A percentile compares a stretch with the other conserved stretches of the same genome.
These are phyloP conservation scores for peach (Prunus persica) DNA, from an alignment of 306 rosid species.

Conservation along the genomic window DNA sequence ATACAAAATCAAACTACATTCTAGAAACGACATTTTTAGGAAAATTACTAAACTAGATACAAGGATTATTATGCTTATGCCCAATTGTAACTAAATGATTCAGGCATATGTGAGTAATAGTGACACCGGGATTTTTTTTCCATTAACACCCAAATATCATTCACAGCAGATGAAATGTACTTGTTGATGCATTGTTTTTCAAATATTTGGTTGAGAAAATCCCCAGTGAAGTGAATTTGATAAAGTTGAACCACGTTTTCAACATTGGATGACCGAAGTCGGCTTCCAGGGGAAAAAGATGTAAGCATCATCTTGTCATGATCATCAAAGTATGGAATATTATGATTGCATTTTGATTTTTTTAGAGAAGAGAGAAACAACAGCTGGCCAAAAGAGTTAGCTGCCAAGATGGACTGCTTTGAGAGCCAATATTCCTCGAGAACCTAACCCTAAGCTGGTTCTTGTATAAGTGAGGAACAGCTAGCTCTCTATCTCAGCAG, in stretches of 20 bases:
- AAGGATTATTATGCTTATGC: too few relatives aligned
- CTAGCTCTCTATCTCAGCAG: background rate
- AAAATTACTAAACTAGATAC: too few relatives aligned
- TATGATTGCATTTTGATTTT: background rate
- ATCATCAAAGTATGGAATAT: background rate
- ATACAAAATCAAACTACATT: too few relatives aligned
- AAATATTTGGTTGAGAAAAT: background rate
- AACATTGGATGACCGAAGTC: background rate
- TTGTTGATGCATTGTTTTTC: background rate
- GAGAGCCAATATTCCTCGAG: constrained; percentile 11
- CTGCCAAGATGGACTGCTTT: background rate
- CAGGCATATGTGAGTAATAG: too few relatives aligned
- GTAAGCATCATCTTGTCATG: background rate
- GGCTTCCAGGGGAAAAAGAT: background rate
- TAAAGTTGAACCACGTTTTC: background rate
- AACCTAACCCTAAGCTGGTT: background rate
- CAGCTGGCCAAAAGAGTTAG: constrained; percentile 1
- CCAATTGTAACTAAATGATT: too few relatives aligned
- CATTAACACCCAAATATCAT: too few relatives aligned
- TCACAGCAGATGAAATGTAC: background rate
- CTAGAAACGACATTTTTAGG: too few relatives aligned
- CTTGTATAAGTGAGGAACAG: background rate
- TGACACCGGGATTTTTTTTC: too few relatives aligned
- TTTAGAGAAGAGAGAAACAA: background rate
- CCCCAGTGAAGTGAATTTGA: background rate